These are phyloP conservation scores for Fragaria ananassa DNA, from an alignment of 306 rosid species.

Conservation along the genomic window DNA sequence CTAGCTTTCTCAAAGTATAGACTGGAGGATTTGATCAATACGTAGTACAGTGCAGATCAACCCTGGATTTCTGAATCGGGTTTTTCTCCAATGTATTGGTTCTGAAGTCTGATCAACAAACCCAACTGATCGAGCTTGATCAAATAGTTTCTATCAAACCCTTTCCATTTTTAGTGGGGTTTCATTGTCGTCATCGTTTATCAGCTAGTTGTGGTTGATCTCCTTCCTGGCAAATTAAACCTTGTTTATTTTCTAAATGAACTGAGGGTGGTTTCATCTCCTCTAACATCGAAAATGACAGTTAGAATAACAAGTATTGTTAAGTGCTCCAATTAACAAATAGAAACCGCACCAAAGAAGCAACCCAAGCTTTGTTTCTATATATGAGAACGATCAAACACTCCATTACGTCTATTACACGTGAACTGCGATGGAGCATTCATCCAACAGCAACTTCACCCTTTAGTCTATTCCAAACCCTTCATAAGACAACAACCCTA, in stretches of 20 bases:
- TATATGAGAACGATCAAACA: neutral
- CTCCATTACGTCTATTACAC: conserved; percentile 32
- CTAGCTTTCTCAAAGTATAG: neutral
- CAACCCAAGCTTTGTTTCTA: conserved; percentile 15
- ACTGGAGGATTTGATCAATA: neutral
- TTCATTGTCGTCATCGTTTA: neutral
- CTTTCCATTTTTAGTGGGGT: neutral
- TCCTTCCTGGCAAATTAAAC: conserved; percentile 5
- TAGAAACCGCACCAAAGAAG: conserved; percentile 7
- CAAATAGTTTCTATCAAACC: neutral
- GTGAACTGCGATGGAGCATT: conserved; percentile 27
- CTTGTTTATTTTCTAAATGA: neutral
- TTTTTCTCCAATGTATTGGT: too few relatives aligned
- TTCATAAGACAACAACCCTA: conserved; percentile 22
- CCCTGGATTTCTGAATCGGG: neutral
- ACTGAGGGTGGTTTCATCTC: conserved; percentile 9
- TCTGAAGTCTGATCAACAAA: neutral
- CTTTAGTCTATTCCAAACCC: conserved; percentile 1
- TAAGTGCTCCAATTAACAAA: conserved; percentile 12
- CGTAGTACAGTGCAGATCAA: neutral
- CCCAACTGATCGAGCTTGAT: neutral
- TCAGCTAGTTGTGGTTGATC: conserved; percentile 16
- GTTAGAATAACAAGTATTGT: neutral
- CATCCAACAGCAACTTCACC: conserved; percentile 26
- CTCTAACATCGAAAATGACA: conserved; percentile 10